phyloP scores from a whole-genome alignment of 306 rosid genomes.

The Adenanthera pavonina region DNA sequence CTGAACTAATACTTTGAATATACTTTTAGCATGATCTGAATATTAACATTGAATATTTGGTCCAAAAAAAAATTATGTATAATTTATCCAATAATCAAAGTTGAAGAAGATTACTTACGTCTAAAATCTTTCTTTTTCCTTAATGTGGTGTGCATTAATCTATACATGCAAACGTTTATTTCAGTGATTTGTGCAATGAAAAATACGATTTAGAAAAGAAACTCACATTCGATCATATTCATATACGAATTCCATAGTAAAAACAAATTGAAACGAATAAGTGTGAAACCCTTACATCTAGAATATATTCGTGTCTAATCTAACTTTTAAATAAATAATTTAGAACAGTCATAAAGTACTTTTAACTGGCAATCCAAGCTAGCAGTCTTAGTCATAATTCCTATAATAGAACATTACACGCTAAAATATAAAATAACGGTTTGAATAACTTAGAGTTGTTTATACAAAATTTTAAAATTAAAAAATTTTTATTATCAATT shows the following conservation, averaged over 20 bases:
- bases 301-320: not conserved
- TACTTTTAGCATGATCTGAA: too few species aligned
- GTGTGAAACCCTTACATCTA: not conserved
- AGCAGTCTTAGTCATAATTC: not conserved
- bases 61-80: too few species aligned
- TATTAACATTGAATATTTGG: not conserved
- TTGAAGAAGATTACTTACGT: not conserved
- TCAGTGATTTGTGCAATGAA: not conserved
- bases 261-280: not conserved
- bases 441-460: too few species aligned
- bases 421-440: too few species aligned
- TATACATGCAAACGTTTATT: not conserved
- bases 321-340: slow-evolving; percentile 10
- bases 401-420: too few species aligned
- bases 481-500: too few species aligned
- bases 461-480: too few species aligned
- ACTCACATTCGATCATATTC: not conserved
- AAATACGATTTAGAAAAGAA: not conserved
- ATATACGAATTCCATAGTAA: not conserved
- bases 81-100: not conserved
- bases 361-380: not conserved
- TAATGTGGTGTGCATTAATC: not conserved
- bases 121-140: not conserved
- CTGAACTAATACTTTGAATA: too few species aligned
- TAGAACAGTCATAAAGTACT: not conserved